Evolutionary conservation across 768 basidiomycete genomes (phyloP).

Genomic region (Fomitopsis pulvina): DNA sequence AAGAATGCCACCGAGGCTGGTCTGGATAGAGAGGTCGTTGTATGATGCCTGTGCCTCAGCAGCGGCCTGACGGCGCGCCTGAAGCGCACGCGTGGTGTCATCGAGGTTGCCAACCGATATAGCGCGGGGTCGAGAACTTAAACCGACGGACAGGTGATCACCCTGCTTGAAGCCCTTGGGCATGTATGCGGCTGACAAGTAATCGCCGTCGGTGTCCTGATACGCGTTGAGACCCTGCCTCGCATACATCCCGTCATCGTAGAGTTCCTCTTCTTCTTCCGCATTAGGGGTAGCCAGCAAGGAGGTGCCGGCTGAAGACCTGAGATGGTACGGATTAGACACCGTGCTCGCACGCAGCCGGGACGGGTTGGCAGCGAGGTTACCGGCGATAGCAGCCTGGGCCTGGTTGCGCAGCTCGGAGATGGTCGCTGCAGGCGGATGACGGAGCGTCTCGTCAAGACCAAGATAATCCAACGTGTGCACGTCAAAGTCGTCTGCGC

Average conservation of each 20-base stretch:
- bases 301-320: conserved; percentile 52
- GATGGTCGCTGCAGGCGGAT: conserved; percentile 81
- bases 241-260: conserved; percentile 50
- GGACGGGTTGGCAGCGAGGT: conserved; percentile 65
- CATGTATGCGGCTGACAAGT: conserved; percentile 53
- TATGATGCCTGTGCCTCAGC: conserved; percentile 48
- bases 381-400: conserved; percentile 84
- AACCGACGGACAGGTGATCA: conserved; percentile 54
- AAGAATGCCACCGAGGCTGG: conserved; percentile 36
- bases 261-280: conserved; percentile 73
- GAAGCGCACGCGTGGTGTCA: conserved; percentile 65
- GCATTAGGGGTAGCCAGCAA: conserved; percentile 55
- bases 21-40: conserved; percentile 45
- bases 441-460: conserved; percentile 72
- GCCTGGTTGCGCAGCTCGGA: conserved; percentile 86
- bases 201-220: conserved; percentile 43
- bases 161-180: conserved; percentile 67
- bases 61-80: conserved; percentile 53
- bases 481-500: conserved; percentile 83
- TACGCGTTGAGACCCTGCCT: conserved; percentile 60
- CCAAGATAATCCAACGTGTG: conserved; percentile 97
- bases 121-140: conserved; percentile 60
- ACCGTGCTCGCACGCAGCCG: conserved; percentile 87
- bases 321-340: conserved; percentile 81
- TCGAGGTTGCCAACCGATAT: conserved; percentile 87